Conservation (phyloP, 1,284 basidiomycete genomes). For the Ceratobasidium theobromae region DNA sequence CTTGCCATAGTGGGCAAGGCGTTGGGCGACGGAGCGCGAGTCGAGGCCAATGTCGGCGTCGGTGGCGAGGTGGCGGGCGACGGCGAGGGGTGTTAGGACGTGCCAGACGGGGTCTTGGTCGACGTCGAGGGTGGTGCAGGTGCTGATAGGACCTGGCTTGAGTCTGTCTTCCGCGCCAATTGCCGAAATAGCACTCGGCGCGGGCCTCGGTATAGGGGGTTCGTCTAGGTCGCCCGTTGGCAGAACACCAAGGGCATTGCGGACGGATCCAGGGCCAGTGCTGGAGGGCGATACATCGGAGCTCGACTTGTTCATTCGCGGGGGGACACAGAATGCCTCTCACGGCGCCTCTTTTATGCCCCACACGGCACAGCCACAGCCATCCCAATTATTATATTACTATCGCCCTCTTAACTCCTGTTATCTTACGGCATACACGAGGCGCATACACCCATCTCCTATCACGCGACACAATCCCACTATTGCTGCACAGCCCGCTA, state of each 20-base stretch:
- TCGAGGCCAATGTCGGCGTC: slow-evolving; percentile 14
- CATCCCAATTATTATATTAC: too few species aligned
- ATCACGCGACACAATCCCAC: too few species aligned
- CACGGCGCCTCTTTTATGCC: too few species aligned
- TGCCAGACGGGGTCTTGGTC: slow-evolving; percentile 10
- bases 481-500: background rate
- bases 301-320: slow-evolving; percentile 28
- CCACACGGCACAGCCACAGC: too few species aligned
- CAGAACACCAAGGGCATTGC: slow-evolving; percentile 6
- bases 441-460: slow-evolving; percentile 21
- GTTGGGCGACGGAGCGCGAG: background rate
- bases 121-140: slow-evolving; percentile 4
- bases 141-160: slow-evolving; percentile 1
- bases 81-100: slow-evolving; percentile 8
- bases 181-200: background rate
- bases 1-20: slow-evolving; percentile 25
- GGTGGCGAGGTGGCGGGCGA: slow-evolving; percentile 22
- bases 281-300: slow-evolving; percentile 19
- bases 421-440: slow-evolving; percentile 17
- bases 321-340: too few species aligned
- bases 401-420: too few species aligned
- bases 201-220: slow-evolving; percentile 31
- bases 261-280: slow-evolving; percentile 1
- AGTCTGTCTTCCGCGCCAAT: background rate
- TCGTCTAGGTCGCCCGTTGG: slow-evolving; percentile 23